Percentiles rank a stretch among this genome's conserved stretches.
These are phyloP conservation scores for Arachis monticola DNA, from an alignment of 331 rosid genomes.

Conservation along the genomic window DNA sequence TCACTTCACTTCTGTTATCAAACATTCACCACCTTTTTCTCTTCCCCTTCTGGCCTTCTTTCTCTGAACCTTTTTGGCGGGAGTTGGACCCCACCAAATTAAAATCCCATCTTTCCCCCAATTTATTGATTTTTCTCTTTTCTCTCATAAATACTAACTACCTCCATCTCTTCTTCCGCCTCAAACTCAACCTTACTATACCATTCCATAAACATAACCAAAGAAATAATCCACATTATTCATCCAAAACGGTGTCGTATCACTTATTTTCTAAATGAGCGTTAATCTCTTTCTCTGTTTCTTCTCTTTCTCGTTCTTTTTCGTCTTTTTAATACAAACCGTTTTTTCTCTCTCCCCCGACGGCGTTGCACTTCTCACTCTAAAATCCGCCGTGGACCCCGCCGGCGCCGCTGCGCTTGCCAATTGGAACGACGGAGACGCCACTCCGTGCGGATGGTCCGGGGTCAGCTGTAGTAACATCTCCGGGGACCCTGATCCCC, in stretches of 20 bases:
- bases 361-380: conserved; percentile 90
- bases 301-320: not conserved
- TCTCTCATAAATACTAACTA: conserved; percentile 63
- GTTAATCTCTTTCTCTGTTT: not conserved
- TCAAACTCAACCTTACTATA: not conserved
- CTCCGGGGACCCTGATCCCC: conserved; percentile 61
- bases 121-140: conserved; percentile 25
- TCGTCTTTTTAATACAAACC: conserved; percentile 6
- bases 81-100: conserved; percentile 60
- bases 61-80: conserved; percentile 59
- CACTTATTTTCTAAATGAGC: conserved; percentile 24
- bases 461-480: conserved; percentile 85
- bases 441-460: conserved; percentile 79
- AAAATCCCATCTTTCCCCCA: conserved; percentile 43
- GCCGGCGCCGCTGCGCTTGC: conserved; percentile 52
- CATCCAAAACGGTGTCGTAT: conserved; percentile 33
- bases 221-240: not conserved
- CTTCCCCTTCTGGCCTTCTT: not conserved
- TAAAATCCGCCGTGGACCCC: conserved; percentile 83
- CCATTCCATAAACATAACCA: not conserved
- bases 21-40: conserved; percentile 1
- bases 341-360: conserved; percentile 70
- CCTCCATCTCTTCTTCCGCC: conserved; percentile 18
- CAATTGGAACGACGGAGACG: conserved; percentile 81
- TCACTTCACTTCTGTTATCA: conserved; percentile 45